Evolutionary conservation across 106 monocot species (phyloP), one percentile per base, ranked within the genome.

Genomic region (Chionographis japonica): DNA sequence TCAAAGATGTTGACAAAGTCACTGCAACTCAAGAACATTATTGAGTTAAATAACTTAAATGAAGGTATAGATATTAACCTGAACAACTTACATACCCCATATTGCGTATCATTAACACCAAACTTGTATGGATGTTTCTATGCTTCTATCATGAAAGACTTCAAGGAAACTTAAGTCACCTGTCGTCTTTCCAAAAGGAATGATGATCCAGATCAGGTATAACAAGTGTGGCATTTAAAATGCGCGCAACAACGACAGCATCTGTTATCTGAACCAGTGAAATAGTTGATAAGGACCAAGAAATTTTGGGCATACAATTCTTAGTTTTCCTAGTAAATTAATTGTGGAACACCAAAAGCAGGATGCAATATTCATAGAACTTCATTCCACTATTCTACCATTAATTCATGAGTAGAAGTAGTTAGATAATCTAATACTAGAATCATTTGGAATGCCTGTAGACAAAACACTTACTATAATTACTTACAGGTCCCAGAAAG

Each of bases 131-230:
- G 20, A 12, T 11, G 15, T 18, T 40, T 54, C 37, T 14, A 8
- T 39, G 53, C 2, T n/a, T 15, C 40, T 41, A 46, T 12, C 40
- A 59, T 53, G 38, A 41, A 18, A 43, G 3, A 76, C 50, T 62
- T 12, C 42, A 59, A 4, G 20, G 40, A 46, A 51, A 61, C 17
- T 37, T 51, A 39, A n/a, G 63, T 56, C 20, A 97, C 97, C 97
- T 97, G 17, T 92, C 66, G 79, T 97, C 97, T 76, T 92, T 97
- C 97, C 97, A 97, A 58, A 85, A 97, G 4, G 97, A 97, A 75
- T 81, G 59, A 54, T 89, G 97, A 85, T 97, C 97, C 58, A 97
- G 71, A 68, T 89, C 82, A 60, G 97, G 97, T 68, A 97, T 39
- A 69, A 97, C 97, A 69, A 97, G 87, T 40, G 92, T 92, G 10